Evolutionary conservation across 2,329 filamentous ascomycete genomes (phyloP), one percentile per base, ranked within the genome.

Genomic region (Bipolaris sorokiniana): DNA sequence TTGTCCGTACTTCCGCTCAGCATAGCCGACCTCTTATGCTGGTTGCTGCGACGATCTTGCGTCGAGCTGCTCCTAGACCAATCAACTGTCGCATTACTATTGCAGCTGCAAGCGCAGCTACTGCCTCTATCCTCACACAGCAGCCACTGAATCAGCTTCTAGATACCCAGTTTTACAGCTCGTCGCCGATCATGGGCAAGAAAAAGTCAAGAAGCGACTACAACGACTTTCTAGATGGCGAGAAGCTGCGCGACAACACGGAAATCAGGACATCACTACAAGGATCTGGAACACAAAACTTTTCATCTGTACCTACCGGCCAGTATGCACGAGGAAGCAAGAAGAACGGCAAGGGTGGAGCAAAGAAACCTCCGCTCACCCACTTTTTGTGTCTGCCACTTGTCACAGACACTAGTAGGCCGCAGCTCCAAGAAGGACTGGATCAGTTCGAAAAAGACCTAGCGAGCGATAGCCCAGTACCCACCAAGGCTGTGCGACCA

Each of bases 351-450:
- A 65, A 62, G 51, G 47, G 53, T 7, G 65, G 54, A 16, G 45
- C 61, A 3, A 79, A 76, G 57, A 80, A 77, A 57, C 76, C 80
- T 7, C 76, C 77, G 10, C 81, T 87, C 22, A 93, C 90, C 3
- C 90, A 93, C 76, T 93, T 93, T 71, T 80, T 93, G 45, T 91
- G 88, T 74, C 80, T 94, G 49, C 89, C 92, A 1, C 84, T 97
- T 6, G 81, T 89, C 47, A 90, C 85, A 2, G 53, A 79, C 0
- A 49, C 76, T 7, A 90, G 88, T 1, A 81, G 85, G 13, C 81
- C 84, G 0, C 88, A 92, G 70, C 82, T 97, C 1, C 80, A 86
- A n/a, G 74, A 77, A 2, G 87, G 84, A 18, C 75, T 96, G 4
- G 77, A 81, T 5, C 70, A 80, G 6, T 93, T 96, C 72, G 82